A percentile compares a stretch with the other conserved stretches of the same genome.
These are phyloP conservation scores for Hansenula lynferdii DNA, from an alignment of 1,139 yeast species.

Conservation along the genomic window DNA sequence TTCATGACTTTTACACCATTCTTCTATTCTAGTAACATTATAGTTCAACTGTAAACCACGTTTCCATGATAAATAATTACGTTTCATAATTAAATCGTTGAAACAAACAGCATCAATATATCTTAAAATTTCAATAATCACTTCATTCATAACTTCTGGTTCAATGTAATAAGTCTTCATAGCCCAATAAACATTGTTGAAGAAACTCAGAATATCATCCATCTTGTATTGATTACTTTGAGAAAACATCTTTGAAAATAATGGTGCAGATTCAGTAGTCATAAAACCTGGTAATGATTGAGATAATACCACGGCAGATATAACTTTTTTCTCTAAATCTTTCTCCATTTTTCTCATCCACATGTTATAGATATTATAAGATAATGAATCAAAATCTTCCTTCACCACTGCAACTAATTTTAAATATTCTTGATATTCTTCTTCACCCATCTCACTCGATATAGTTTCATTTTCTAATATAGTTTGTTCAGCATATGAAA, in stretches of 20 bases:
- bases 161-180: conserved; percentile 91
- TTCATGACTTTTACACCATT: conserved; percentile 97
- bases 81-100: conserved; percentile 93
- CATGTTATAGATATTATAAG: conserved; percentile 91
- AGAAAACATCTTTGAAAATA: conserved; percentile 80
- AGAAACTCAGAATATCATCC: conserved; percentile 91
- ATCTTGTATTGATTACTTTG: conserved; percentile 72
- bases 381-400: conserved; percentile 90
- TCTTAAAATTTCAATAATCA: conserved; percentile 76
- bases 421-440: conserved; percentile 86
- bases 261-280: conserved; percentile 84
- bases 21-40: conserved; percentile 94
- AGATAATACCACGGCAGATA: conserved; percentile 89
- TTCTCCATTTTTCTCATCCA: conserved; percentile 98
- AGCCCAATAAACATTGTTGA: conserved; percentile 90
- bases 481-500: conserved; percentile 88
- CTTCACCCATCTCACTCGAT: conserved; percentile 81
- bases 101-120: conserved; percentile 93
- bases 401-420: conserved; percentile 87
- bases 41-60: conserved; percentile 96
- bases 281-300: conserved; percentile 96
- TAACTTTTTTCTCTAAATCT: conserved; percentile 85
- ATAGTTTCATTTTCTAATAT: conserved; percentile 79
- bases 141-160: conserved; percentile 78
- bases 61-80: conserved; percentile 95